Conservation (phyloP, 1,284 basidiomycete genomes). For the Sporisorium graminicola region DNA sequence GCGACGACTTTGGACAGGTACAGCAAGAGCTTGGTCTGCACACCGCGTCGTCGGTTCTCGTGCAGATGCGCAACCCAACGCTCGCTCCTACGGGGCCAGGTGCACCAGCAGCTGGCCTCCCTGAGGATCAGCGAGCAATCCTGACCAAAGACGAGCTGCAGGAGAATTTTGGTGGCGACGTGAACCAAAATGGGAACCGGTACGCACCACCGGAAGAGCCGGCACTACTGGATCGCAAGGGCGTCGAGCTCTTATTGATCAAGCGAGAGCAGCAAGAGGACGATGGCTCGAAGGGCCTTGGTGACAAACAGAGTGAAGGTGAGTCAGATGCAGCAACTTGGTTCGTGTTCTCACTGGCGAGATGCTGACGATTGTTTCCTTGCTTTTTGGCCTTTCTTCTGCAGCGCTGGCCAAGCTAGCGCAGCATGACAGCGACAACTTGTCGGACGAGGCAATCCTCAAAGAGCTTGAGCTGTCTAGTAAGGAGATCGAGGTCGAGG, state of each 20-base stretch:
- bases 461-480: slow-evolving; percentile 42
- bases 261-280: slow-evolving; percentile 51
- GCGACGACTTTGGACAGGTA: slow-evolving; percentile 50
- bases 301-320: slow-evolving; percentile 50
- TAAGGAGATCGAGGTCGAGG: slow-evolving; percentile 36
- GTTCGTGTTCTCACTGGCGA: background rate
- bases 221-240: slow-evolving; percentile 47
- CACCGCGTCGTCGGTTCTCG: slow-evolving; percentile 36
- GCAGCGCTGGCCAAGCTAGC: slow-evolving; percentile 35
- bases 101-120: slow-evolving; percentile 48
- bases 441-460: slow-evolving; percentile 47
- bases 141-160: slow-evolving; percentile 53
- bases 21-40: slow-evolving; percentile 56
- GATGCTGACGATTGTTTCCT: background rate
- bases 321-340: background rate
- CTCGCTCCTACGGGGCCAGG: slow-evolving; percentile 45
- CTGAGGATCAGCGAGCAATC: slow-evolving; percentile 37
- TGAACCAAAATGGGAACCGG: slow-evolving; percentile 45
- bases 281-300: slow-evolving; percentile 40
- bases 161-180: slow-evolving; percentile 56
- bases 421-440: slow-evolving; percentile 18
- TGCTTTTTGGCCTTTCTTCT: background rate
- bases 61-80: slow-evolving; percentile 59
- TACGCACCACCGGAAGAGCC: slow-evolving; percentile 55
- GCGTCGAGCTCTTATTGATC: slow-evolving; percentile 56